phyloP scores from a whole-genome alignment of 2,329 filamentous ascomycete genomes.

The Fusarium albidum region DNA sequence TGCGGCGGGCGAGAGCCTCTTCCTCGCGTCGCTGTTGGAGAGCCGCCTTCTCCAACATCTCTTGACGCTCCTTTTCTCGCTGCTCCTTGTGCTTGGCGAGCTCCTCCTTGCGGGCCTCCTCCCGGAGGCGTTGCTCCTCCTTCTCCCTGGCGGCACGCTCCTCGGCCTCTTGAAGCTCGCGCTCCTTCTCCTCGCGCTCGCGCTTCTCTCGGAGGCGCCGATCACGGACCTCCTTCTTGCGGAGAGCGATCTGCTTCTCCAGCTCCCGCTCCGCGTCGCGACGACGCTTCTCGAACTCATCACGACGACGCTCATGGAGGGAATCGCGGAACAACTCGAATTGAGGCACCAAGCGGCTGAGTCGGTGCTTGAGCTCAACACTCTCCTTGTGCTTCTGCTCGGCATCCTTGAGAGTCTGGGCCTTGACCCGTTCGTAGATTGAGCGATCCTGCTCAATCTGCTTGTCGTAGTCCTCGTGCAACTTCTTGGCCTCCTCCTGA shows the following conservation, averaged over 20 bases:
- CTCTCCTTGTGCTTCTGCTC: slow-evolving; percentile 91
- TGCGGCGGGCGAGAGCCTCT: slow-evolving; percentile 81
- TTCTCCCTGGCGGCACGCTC: slow-evolving; percentile 83
- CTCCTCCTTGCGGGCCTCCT: slow-evolving; percentile 80
- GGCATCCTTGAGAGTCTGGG: slow-evolving; percentile 79
- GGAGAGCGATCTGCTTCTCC: slow-evolving; percentile 86
- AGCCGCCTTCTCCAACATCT: slow-evolving; percentile 69
- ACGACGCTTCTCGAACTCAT: slow-evolving; percentile 95
- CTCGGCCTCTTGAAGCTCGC: slow-evolving; percentile 80
- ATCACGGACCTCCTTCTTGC: slow-evolving; percentile 89
- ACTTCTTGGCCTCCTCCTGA: slow-evolving; percentile 93
- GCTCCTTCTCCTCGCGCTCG: slow-evolving; percentile 86
- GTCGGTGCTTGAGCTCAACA: slow-evolving; percentile 91
- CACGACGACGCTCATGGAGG: slow-evolving; percentile 85
- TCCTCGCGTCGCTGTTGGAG: slow-evolving; percentile 85
- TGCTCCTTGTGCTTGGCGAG: slow-evolving; percentile 73
- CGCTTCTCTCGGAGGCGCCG: slow-evolving; percentile 82
- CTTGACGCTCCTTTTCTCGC: slow-evolving; percentile 73
- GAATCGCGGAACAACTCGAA: slow-evolving; percentile 87
- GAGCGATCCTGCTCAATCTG: slow-evolving; percentile 82
- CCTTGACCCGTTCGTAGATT: slow-evolving; percentile 81
- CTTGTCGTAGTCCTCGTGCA: slow-evolving; percentile 82
- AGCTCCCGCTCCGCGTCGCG: slow-evolving; percentile 92
- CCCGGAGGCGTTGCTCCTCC: slow-evolving; percentile 80
- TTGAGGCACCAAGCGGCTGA: slow-evolving; percentile 81